These are phyloP conservation scores for Fusarium circinatum DNA, from an alignment of 2,329 filamentous ascomycete species.

Conservation along the genomic window DNA sequence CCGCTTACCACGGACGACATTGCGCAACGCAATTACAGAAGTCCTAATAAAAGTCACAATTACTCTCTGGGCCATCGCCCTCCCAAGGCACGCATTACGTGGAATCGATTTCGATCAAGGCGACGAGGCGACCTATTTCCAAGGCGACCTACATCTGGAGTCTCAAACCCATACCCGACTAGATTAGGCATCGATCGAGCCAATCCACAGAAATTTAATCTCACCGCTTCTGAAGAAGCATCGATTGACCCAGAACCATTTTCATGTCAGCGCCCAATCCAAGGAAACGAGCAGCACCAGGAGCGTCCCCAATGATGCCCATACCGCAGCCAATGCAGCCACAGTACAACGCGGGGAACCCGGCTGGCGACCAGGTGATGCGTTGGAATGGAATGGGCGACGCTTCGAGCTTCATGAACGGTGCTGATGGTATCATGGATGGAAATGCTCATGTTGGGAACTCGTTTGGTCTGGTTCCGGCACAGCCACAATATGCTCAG, in stretches of 20 bases:
- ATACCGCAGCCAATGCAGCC: constrained; percentile 62
- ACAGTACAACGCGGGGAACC: constrained; percentile 57
- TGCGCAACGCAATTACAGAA: constrained; percentile 11
- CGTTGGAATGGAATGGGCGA: constrained; percentile 57
- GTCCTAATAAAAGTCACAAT: constrained; percentile 14
- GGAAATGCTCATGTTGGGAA: constrained; percentile 48
- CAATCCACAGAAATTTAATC: constrained; percentile 11
- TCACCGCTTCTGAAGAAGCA: constrained; percentile 25
- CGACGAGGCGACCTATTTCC: constrained; percentile 11
- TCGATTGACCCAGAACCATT: background rate
- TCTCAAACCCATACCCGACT: constrained; percentile 23
- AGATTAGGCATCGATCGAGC: constrained; percentile 36
- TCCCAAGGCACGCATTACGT: background rate
- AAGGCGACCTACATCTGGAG: constrained; percentile 19
- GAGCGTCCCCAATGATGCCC: constrained; percentile 71
- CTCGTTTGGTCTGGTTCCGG: constrained; percentile 53
- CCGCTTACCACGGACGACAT: constrained; percentile 19
- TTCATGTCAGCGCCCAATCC: constrained; percentile 62
- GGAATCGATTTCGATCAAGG: constrained; percentile 1
- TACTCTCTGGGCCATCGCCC: background rate
- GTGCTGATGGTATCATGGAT: constrained; percentile 42
- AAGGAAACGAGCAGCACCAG: constrained; percentile 80
- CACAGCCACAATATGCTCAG: constrained; percentile 49
- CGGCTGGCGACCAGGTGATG: constrained; percentile 59
- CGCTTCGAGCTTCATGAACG: constrained; percentile 48